A percentile compares a stretch with the other conserved stretches of the same genome.
These are phyloP conservation scores for Fonsecaea pedrosoi DNA, from an alignment of 2,329 filamentous ascomycete genomes.

Conservation along the genomic window DNA sequence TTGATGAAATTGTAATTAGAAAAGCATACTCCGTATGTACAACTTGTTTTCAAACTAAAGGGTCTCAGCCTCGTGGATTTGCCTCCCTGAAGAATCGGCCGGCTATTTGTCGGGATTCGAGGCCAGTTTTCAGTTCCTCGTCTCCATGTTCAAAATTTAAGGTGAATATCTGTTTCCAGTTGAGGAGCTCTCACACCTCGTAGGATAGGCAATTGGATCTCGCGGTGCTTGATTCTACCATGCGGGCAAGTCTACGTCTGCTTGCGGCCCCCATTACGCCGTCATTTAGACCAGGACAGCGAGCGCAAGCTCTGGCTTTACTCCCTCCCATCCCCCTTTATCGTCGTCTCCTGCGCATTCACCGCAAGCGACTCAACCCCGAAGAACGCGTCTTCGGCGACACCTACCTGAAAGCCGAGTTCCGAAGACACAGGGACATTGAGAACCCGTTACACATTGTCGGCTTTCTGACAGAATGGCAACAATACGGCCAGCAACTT, in stretches of 20 bases:
- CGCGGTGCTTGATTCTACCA: slow-evolving; percentile 9
- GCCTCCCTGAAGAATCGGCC: background rate
- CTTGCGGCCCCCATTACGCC: slow-evolving; percentile 34
- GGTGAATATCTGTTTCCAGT: background rate
- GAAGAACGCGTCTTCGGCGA: slow-evolving; percentile 85
- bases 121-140: background rate
- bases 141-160: background rate
- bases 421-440: slow-evolving; percentile 78
- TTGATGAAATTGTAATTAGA: slow-evolving; percentile 11
- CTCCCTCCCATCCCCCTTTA: slow-evolving; percentile 90
- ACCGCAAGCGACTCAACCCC: slow-evolving; percentile 75
- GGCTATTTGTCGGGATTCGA: slow-evolving; percentile 17
- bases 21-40: slow-evolving; percentile 1
- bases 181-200: background rate
- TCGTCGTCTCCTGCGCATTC: slow-evolving; percentile 81
- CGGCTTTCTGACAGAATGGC: slow-evolving; percentile 96
- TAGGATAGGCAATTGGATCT: background rate
- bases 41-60: slow-evolving; percentile 10
- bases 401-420: slow-evolving; percentile 91
- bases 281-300: slow-evolving; percentile 34
- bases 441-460: slow-evolving; percentile 95
- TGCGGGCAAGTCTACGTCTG: slow-evolving; percentile 33
- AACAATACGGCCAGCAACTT: slow-evolving; percentile 88
- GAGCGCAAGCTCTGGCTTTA: slow-evolving; percentile 65
- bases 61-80: slow-evolving; percentile 3